These are phyloP conservation scores for Cyathus striatus DNA, from an alignment of 768 basidiomycete species.

Conservation along the genomic window DNA sequence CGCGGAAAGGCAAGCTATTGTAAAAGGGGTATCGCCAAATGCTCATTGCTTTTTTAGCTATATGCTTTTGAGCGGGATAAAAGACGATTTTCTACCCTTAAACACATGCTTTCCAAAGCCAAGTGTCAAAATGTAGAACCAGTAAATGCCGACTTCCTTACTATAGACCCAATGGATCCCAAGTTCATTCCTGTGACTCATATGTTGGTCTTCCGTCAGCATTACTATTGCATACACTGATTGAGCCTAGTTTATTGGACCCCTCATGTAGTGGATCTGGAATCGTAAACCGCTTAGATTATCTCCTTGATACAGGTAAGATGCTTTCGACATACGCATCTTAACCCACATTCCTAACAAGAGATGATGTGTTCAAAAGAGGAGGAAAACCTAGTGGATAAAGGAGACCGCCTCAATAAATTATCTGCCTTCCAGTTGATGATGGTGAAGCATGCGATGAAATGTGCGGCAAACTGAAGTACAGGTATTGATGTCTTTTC, in stretches of 20 bases:
- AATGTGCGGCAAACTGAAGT: constrained; percentile 49
- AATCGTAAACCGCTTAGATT: constrained; percentile 85
- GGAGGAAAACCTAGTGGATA: constrained; percentile 49
- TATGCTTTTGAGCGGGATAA: constrained; percentile 89
- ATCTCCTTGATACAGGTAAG: constrained; percentile 72
- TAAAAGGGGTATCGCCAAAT: background rate
- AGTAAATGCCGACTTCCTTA: constrained; percentile 79
- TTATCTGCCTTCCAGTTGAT: constrained; percentile 84
- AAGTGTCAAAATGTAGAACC: constrained; percentile 77
- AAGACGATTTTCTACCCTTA: constrained; percentile 76
- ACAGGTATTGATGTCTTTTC: background rate
- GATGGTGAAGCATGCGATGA: constrained; percentile 95
- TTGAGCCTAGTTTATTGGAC: constrained; percentile 67
- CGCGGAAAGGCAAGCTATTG: constrained; percentile 61
- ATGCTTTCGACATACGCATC: constrained; percentile 6
- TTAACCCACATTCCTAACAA: constrained; percentile 1
- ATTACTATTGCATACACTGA: background rate
- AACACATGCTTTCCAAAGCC: constrained; percentile 81
- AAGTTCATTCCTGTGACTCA: constrained; percentile 71
- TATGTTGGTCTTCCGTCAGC: constrained; percentile 40
- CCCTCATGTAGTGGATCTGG: constrained; percentile 96
- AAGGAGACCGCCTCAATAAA: constrained; percentile 72
- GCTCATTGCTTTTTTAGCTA: constrained; percentile 34
- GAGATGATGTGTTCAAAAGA: constrained; percentile 28
- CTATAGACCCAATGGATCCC: constrained; percentile 59